Percentiles rank a stretch among this genome's conserved stretches.
Evolutionary conservation across 2,329 filamentous ascomycete genomes (phyloP).

Genomic region (Aspergillus phoenicis): DNA sequence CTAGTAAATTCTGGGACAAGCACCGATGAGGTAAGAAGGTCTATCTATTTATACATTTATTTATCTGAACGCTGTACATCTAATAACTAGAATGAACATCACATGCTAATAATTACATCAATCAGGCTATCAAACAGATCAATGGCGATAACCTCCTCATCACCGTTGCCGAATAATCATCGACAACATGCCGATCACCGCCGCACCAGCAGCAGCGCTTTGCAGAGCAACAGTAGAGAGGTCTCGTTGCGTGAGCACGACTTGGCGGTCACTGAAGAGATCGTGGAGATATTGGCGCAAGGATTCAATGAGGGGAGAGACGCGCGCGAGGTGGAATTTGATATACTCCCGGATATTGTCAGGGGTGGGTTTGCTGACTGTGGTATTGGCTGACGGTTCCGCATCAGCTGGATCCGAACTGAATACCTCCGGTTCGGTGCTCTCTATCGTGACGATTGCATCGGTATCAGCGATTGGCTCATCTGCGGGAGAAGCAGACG

Average conservation of each 20-base stretch:
- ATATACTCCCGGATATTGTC: constrained; percentile 20
- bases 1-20: no score
- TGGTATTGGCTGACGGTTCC: background rate
- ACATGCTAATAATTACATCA: constrained; percentile 2
- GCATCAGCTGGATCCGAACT: background rate
- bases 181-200: constrained; percentile 57
- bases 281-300: constrained; percentile 59
- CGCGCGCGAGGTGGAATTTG: constrained; percentile 28
- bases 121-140: background rate
- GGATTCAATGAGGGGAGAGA: constrained; percentile 35
- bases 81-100: background rate
- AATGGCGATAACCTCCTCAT: constrained; percentile 22
- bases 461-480: background rate
- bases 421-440: background rate
- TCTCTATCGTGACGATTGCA: background rate
- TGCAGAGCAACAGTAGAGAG: constrained; percentile 70
- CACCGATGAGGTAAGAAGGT: no score
- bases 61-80: background rate
- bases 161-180: constrained; percentile 51
- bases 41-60: no score
- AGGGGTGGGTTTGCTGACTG: constrained; percentile 3
- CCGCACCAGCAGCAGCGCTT: constrained; percentile 67
- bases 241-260: constrained; percentile 69
- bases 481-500: background rate
- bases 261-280: constrained; percentile 65